Conservation (phyloP, 73 alveolate genomes). For the Tetrahymena malaccensis region DNA sequence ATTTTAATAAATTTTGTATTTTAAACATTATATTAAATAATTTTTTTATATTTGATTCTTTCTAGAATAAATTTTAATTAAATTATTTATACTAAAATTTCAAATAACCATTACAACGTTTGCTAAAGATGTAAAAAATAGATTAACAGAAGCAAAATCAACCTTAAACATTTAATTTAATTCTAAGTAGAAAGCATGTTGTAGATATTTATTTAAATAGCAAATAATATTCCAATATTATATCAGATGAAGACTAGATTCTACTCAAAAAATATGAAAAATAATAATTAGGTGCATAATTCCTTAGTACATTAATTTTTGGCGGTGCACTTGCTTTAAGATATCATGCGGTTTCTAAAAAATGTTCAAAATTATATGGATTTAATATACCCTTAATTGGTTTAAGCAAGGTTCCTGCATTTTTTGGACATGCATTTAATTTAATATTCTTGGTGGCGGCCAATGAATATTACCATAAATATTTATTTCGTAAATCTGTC, state of each 20-base stretch:
- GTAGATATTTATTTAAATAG: background rate
- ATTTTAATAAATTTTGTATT: too few species aligned
- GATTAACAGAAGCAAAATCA: background rate
- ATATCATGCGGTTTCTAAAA: background rate
- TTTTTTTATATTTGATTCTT: background rate
- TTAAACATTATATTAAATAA: too few species aligned
- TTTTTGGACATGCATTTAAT: background rate
- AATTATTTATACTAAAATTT: too few species aligned
- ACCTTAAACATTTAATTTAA: background rate
- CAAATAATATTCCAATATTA: background rate
- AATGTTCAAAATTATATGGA: background rate
- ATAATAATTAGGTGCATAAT: background rate
- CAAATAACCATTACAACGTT: background rate
- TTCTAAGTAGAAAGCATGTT: background rate
- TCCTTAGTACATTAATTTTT: background rate
- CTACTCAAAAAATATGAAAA: background rate
- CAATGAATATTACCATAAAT: background rate
- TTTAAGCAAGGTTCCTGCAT: background rate
- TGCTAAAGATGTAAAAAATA: background rate
- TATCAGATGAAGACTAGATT: background rate
- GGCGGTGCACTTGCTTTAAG: background rate
- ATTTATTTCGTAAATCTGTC: background rate
- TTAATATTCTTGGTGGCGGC: background rate
- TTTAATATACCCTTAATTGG: background rate
- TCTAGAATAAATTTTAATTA: background rate